Base-by-base conservation (phyloP, 1,284 basidiomycete genomes). In the Sporisorium exsertum region DNA sequence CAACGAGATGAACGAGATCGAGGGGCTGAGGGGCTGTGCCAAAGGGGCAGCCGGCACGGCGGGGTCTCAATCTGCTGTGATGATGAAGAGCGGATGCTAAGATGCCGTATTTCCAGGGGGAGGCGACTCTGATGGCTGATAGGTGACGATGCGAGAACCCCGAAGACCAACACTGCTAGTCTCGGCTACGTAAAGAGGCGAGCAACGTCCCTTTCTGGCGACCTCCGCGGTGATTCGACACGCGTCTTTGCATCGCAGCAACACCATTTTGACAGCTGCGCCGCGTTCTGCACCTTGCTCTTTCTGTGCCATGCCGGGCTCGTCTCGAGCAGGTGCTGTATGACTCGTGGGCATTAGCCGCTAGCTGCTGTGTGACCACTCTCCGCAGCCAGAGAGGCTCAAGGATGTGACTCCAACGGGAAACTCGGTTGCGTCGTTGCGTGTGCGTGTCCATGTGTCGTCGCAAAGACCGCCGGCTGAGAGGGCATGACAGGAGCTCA, bases 151-250 rank as follows among this genome's bases (percentile, higher is more conserved):
- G n/a, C n/a, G n/a, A n/a, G n/a, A n/a, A n/a, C n/a, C 3, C 37
- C 37, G 37, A 40, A 40, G 37, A 12, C 35, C 37, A 40, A 9
- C 16, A 18, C 16, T 3, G 10, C 26, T 13, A 13, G 46, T 27
- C 46, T 47, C 46, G 46, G 46, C 46, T 47, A 47, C 12, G 37
- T 18, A 18, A 13, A 40, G 37, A 13, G 4, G 9, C 37, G 16
- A 15, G 35, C 7, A 32, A 32, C 29, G 29, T 32, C 29, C 10
- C 5, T 32, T 32, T 10, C 13, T 37, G 6, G 13, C 35, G 4
- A 47, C 46, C 46, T 47, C 46, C 46, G 46, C 46, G 46, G 46
- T 27, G 2, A 47, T 47, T 27, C 46, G 46, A 27, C n/a, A n/a
- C 46, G 26, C 46, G 46, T 27, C 9, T 47, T 16, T 47, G 13